phyloP scores from a whole-genome alignment of 805 yeast genomes.

The Hemisphaericaspora nanyangensis region DNA sequence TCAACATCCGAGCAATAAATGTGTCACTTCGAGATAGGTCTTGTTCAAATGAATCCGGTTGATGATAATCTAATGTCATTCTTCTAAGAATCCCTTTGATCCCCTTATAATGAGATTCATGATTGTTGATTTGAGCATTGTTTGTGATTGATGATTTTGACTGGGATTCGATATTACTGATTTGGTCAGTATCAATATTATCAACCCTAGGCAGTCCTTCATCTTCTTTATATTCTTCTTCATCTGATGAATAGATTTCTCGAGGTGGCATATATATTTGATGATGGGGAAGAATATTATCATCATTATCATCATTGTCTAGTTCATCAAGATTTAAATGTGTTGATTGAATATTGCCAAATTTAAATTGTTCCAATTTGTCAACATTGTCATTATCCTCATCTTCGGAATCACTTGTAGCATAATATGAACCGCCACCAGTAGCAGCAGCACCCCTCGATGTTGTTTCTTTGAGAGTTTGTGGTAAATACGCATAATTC shows the following conservation, averaged over 20 bases:
- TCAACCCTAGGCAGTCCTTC: too few relatives aligned
- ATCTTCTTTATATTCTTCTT: background rate
- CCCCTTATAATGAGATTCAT: too few relatives aligned
- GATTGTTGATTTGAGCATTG: too few relatives aligned
- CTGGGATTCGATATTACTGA: too few relatives aligned
- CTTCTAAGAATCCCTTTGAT: constrained; percentile 30
- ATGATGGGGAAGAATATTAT: background rate
- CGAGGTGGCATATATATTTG: constrained; percentile 1
- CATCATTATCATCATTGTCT: background rate
- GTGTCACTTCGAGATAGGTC: constrained; percentile 30
- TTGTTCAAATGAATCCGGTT: background rate
- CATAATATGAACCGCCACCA: background rate
- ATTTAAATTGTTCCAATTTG: constrained; percentile 7
- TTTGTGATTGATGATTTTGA: too few relatives aligned
- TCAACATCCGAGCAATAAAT: constrained; percentile 35
- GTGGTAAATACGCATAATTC: constrained; percentile 7
- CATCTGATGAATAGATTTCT: constrained; percentile 6
- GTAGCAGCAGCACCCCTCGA: too few relatives aligned
- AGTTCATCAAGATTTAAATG: background rate
- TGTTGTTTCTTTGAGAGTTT: constrained; percentile 4
- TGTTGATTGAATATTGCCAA: background rate
- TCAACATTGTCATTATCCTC: constrained; percentile 4
- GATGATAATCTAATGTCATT: constrained; percentile 25
- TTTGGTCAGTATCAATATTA: too few relatives aligned
- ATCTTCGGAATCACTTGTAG: constrained; percentile 6